Base-by-base conservation (phyloP, 192 early-diverging fungal genomes). In the Piromyces sp. region DNA sequence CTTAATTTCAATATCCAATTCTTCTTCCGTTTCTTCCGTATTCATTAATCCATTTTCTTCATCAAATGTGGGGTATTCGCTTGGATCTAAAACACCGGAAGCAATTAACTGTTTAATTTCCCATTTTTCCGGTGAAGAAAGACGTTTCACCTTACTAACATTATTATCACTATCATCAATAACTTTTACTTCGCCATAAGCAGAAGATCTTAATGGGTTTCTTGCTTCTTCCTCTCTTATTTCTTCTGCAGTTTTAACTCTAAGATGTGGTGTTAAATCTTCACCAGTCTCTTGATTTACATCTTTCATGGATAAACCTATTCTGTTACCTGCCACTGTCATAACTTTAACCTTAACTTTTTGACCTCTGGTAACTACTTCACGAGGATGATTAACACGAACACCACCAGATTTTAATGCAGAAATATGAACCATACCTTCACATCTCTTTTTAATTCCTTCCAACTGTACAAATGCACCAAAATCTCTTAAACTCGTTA, bases 31-130 rank as follows among this genome's bases (percentile, higher is more conserved):
- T 80, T 97, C 96, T 80, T 96, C 94, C 82, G 94, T 91, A 26
- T 90, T 92, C 0, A 92, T 86, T 31, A 92, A 82, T 19, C 96
- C 96, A 81, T 91, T 87, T 33, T 99, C 95, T 22, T 97, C 97
- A 83, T 98, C 95, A 30, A 95, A 86, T 29, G 92, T 92, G 0
- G 96, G 95, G 80, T 96, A 94, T 79, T 96, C 97, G 29, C 93
- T 87, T 5, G 92, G 89, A 83, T 95, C 90, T 29, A 96, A 86
- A 6, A 93, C 96, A 51, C 98, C 98, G 9, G 96, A 95, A 0
- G 98, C 96, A 84, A 97, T 97, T 38, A 99, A 86, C 85, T 99
- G 98, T 86, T 98, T 96, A 82, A 98, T 92, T 86, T 99, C 98
- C 93, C 94, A 99, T 31, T 94, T 92, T 84, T 98, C 97, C 0